Evolutionary conservation across 2,329 filamentous ascomycete species (phyloP).

Genomic region (Xylariaceae sp.): DNA sequence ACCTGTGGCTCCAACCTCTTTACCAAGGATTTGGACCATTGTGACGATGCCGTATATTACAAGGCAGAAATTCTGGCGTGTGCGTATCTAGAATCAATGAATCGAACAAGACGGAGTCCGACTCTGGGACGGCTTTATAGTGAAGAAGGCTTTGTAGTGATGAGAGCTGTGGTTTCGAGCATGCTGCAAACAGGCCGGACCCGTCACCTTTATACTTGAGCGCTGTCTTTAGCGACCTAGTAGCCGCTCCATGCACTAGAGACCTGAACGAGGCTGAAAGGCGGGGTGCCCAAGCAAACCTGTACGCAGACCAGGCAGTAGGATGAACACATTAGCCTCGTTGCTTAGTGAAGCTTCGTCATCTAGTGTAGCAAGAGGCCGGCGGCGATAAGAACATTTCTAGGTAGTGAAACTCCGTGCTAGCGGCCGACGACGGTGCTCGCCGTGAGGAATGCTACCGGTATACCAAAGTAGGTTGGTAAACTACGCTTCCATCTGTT

Average conservation of each 20-base stretch:
- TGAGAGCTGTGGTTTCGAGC: not conserved
- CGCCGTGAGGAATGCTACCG: no score
- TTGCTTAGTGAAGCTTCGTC: not conserved
- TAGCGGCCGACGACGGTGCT: not conserved
- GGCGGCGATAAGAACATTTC: not conserved
- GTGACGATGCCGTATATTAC: not conserved
- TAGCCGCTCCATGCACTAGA: not conserved
- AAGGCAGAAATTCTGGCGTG: not conserved
- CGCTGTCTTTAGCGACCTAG: no score
- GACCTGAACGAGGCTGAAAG: not conserved
- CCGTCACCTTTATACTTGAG: conserved; percentile 13
- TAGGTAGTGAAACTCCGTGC: conserved; percentile 2
- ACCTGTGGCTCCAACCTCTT: conserved; percentile 27
- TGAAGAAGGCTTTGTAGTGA: not conserved
- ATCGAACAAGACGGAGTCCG: not conserved
- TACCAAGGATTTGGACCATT: conserved; percentile 30
- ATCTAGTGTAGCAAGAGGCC: not conserved
- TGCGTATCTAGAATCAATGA: not conserved
- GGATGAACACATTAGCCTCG: not conserved
- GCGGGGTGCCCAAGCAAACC: not conserved
- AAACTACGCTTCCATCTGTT: no score
- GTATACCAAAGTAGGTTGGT: no score
- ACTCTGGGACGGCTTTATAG: not conserved
- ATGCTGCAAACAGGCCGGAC: not conserved
- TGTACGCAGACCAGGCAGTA: not conserved